These are phyloP conservation scores for Silene vulgaris DNA, from an alignment of 179 eudicot species.

Conservation along the genomic window DNA sequence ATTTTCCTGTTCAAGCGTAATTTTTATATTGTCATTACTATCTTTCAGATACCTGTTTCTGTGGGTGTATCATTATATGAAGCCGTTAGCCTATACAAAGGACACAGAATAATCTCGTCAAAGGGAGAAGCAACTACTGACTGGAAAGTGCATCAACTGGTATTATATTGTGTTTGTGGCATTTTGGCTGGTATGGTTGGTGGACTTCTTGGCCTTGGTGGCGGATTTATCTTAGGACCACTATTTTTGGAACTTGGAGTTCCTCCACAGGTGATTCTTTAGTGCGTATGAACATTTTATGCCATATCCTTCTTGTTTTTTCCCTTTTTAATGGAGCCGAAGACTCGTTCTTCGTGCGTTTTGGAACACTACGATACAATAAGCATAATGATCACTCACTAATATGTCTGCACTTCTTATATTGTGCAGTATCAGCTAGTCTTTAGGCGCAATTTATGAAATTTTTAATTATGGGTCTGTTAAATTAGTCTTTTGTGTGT, in stretches of 20 bases:
- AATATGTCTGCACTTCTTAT: too few relatives aligned
- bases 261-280: not conserved
- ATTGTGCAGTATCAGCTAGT: too few relatives aligned
- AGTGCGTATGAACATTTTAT: too few relatives aligned
- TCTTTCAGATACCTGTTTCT: constrained; percentile 59
- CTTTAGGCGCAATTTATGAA: too few relatives aligned
- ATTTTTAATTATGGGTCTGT: too few relatives aligned
- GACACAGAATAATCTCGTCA: not conserved
- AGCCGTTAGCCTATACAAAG: not conserved
- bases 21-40: not conserved
- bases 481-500: too few relatives aligned
- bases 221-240: not conserved
- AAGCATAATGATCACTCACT: too few relatives aligned
- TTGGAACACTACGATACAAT: too few relatives aligned
- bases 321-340: too few relatives aligned
- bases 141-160: not conserved
- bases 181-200: constrained; percentile 2
- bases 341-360: too few relatives aligned
- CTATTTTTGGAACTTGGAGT: not conserved
- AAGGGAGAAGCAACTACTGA: not conserved
- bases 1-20: not conserved
- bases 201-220: constrained; percentile 3
- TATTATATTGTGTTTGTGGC: not conserved
- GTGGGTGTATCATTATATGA: constrained; percentile 41
- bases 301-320: too few relatives aligned